These are phyloP conservation scores for Suhomyces sp. DNA, from an alignment of 805 yeast species.

Conservation along the genomic window DNA sequence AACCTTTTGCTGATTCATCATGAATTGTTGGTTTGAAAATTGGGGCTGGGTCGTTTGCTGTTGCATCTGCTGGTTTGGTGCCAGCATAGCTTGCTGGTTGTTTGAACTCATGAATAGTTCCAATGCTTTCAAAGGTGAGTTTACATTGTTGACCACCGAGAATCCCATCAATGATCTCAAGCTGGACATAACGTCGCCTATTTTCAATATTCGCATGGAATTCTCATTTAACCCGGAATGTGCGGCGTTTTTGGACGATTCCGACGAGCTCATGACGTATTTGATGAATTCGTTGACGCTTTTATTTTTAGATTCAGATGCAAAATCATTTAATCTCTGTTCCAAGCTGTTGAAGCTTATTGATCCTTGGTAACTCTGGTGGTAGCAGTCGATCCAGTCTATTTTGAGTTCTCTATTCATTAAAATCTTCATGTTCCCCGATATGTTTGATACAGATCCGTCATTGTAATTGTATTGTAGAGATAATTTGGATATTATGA, in stretches of 20 bases:
- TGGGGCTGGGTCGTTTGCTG: constrained; percentile 1
- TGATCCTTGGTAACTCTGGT: constrained; percentile 25
- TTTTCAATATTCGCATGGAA: constrained; percentile 69
- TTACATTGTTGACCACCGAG: constrained; percentile 45
- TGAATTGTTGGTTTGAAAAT: neutral
- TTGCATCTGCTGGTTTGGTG: constrained; percentile 3
- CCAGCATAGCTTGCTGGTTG: constrained; percentile 18
- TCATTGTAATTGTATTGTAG: constrained; percentile 51
- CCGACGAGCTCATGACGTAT: constrained; percentile 24
- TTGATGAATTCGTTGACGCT: constrained; percentile 19
- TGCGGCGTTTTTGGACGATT: constrained; percentile 48
- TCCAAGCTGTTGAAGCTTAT: constrained; percentile 24
- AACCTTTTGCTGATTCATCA: constrained; percentile 1
- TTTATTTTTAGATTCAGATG: constrained; percentile 8
- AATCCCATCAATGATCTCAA: constrained; percentile 62
- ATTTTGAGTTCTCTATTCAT: constrained; percentile 62
- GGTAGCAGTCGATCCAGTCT: constrained; percentile 67
- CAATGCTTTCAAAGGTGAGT: constrained; percentile 56
- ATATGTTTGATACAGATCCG: constrained; percentile 64
- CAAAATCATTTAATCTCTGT: constrained; percentile 22
- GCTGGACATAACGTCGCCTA: constrained; percentile 75
- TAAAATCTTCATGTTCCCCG: constrained; percentile 59
- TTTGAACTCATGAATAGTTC: constrained; percentile 35
- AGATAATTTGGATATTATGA: constrained; percentile 28
- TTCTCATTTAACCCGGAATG: constrained; percentile 62